phyloP scores from a whole-genome alignment of 2,329 filamentous ascomycete species.

The Talaromyces sp. region DNA sequence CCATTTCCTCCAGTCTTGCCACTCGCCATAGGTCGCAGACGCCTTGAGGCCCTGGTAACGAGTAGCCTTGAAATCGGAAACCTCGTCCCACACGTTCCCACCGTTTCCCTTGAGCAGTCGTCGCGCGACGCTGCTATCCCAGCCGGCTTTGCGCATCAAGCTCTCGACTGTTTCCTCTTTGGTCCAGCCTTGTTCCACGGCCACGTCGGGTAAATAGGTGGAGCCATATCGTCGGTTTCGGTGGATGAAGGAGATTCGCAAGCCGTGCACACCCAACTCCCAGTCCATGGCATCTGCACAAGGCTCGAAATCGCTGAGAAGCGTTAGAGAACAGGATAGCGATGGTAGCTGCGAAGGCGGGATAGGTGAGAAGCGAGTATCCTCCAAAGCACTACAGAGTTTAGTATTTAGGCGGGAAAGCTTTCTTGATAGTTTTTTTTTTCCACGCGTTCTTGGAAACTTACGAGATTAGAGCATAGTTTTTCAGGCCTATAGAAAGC shows the following conservation, averaged over 20 bases:
- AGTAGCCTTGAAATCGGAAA: slow-evolving; percentile 68
- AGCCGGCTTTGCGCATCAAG: slow-evolving; percentile 91
- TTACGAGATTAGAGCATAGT: slow-evolving; percentile 77
- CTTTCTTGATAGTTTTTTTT: background rate
- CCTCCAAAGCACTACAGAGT: slow-evolving; percentile 54
- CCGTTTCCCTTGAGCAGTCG: slow-evolving; percentile 33
- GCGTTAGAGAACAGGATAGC: slow-evolving; percentile 62
- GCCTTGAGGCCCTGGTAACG: slow-evolving; percentile 84
- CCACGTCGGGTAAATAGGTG: slow-evolving; percentile 90
- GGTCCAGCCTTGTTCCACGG: slow-evolving; percentile 87
- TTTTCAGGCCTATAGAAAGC: slow-evolving; percentile 66
- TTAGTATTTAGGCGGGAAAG: background rate
- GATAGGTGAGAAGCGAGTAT: slow-evolving; percentile 59
- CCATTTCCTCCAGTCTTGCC: slow-evolving; percentile 76
- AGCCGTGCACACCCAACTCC: slow-evolving; percentile 78
- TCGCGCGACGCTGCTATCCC: slow-evolving; percentile 57
- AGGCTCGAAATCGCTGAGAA: slow-evolving; percentile 81
- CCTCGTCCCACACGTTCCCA: slow-evolving; percentile 62
- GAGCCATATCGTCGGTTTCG: slow-evolving; percentile 70
- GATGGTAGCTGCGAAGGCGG: slow-evolving; percentile 43
- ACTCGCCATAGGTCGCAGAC: slow-evolving; percentile 66
- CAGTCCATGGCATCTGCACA: slow-evolving; percentile 73
- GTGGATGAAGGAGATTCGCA: slow-evolving; percentile 79
- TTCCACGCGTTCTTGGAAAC: slow-evolving; percentile 19
- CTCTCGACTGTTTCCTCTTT: slow-evolving; percentile 88